These are phyloP conservation scores for Phytopythium boreale DNA, from an alignment of 352 stramenopile species.

Conservation along the genomic window DNA sequence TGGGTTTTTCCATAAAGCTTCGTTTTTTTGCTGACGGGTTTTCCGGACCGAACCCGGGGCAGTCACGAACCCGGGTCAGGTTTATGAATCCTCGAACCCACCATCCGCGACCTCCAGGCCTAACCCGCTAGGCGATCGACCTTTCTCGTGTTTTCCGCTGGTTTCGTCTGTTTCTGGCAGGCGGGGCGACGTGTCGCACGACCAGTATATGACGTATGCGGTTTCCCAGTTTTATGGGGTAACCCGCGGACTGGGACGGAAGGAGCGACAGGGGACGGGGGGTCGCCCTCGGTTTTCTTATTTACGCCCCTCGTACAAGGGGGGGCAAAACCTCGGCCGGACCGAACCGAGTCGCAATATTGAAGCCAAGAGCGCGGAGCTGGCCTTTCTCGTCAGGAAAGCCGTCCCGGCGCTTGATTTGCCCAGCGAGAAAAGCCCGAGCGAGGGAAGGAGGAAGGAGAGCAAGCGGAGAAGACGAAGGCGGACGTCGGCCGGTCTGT, in stretches of 20 bases:
- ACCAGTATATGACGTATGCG: not conserved
- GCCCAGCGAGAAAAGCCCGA: not conserved
- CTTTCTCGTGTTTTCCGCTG: not conserved
- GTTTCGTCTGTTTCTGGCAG: constrained; percentile 1
- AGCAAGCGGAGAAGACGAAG: not conserved
- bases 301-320: not conserved
- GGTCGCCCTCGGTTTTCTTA: not conserved
- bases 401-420: not conserved
- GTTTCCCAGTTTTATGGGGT: not conserved
- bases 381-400: constrained; percentile 1
- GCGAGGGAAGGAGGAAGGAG: not conserved
- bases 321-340: not conserved
- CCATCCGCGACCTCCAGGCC: not conserved
- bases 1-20: not conserved
- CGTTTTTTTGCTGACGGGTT: not conserved
- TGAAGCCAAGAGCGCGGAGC: constrained; percentile 13
- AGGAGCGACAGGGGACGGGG: not conserved
- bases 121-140: not conserved
- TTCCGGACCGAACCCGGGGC: not conserved
- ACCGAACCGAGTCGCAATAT: constrained; percentile 8
- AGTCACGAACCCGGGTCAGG: too few relatives aligned
- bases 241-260: not conserved
- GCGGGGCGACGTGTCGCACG: constrained; percentile 1
- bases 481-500: not conserved
- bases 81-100: too few relatives aligned